These are phyloP conservation scores for Colletotrichum theobromicola DNA, from an alignment of 2,329 filamentous ascomycete species.

Conservation along the genomic window DNA sequence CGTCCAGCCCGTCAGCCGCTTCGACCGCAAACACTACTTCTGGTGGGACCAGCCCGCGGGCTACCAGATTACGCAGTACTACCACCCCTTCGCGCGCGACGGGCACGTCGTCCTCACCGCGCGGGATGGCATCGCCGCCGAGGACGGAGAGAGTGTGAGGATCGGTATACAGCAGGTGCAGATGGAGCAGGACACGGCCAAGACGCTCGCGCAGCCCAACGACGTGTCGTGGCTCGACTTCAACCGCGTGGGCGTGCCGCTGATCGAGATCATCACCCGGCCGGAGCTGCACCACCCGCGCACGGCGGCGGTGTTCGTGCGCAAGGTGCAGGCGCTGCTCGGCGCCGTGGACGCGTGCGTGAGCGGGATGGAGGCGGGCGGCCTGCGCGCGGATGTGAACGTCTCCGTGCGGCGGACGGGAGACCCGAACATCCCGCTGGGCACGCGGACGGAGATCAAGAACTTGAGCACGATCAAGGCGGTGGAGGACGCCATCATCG, in stretches of 20 bases:
- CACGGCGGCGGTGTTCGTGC: constrained; percentile 86
- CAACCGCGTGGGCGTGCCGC: constrained; percentile 87
- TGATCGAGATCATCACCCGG: constrained; percentile 94
- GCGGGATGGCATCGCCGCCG: constrained; percentile 79
- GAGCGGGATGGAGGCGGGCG: constrained; percentile 91
- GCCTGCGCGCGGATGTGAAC: constrained; percentile 91
- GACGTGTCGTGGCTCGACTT: constrained; percentile 85
- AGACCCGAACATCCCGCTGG: constrained; percentile 57
- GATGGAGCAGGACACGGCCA: constrained; percentile 97
- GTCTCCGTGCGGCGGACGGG: constrained; percentile 77
- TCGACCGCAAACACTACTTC: constrained; percentile 98
- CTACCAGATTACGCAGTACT: constrained; percentile 98
- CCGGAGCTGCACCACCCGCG: constrained; percentile 87
- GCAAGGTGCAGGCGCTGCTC: constrained; percentile 85
- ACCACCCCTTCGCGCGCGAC: constrained; percentile 72
- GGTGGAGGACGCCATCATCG: constrained; percentile 91
- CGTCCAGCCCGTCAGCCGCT: constrained; percentile 78
- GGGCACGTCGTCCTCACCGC: constrained; percentile 74
- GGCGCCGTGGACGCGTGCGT: constrained; percentile 84
- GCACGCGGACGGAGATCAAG: constrained; percentile 95
- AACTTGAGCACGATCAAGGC: constrained; percentile 95
- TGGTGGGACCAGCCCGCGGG: constrained; percentile 97
- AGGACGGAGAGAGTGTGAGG: constrained; percentile 72
- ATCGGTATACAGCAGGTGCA: constrained; percentile 93
- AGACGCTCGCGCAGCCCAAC: constrained; percentile 81